Evolutionary conservation across 306 rosid genomes (phyloP), one percentile per base, ranked within the genome.

Genomic region (Casuarina glauca): DNA sequence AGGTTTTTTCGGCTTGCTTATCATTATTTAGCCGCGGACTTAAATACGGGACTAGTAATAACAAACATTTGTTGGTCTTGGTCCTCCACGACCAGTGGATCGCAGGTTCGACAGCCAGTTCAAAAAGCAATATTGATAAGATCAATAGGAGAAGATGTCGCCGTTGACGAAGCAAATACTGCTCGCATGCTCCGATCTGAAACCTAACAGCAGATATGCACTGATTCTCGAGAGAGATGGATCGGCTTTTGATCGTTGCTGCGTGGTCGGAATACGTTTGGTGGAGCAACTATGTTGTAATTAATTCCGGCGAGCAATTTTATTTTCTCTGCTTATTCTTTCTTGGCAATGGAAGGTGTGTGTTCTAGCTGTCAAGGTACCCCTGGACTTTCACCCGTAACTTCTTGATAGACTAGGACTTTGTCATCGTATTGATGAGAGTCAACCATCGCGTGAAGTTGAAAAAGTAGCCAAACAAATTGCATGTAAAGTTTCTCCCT

Each of bases 401-500:
- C 12, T 57, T 57, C 12, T 20, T 57, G 26, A 57, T 20, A 2
- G 2, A 20, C 36, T 57, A 57, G 26, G 9, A 26, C 19, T n/a
- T 55, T 55, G 35, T n/a, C 62, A n/a, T 55, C 7, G 32, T 3
- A 55, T 19, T 57, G 38, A n/a, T 57, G 15, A 3, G 9, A 57
- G 63, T 57, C 63, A 57, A 57, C 63, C 63, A 57, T 57, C 26
- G 26, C 63, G 26, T 19, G 63, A 57, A 57, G 26, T 57, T 57
- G 63, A 57, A 57, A 57, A 57, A 57, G 63, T 5, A 55, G 62
- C 35, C 62, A 55, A 0, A 55, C 62, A 55, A 17, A 8, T 55
- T 55, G 36, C 11, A n/a, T 6, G 62, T n/a, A 55, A 55, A 55
- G 26, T 55, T 8, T 57, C 39, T 57, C 36, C 9, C 26, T 20